These are phyloP conservation scores for Cenchrus fungigraminus DNA, from an alignment of 176 grass and related monocot species.

Conservation along the genomic window DNA sequence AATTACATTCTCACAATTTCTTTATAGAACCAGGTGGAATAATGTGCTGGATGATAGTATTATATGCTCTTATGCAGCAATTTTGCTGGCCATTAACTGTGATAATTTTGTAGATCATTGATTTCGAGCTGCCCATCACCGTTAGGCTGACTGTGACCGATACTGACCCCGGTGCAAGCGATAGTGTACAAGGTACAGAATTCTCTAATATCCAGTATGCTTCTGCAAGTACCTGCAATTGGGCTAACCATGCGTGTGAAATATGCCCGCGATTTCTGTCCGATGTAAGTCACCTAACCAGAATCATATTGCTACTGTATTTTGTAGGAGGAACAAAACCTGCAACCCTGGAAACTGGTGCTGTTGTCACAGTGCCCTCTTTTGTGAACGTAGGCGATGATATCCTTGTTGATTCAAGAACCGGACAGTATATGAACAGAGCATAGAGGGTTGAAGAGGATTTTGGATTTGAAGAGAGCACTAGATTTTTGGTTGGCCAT, in stretches of 20 bases:
- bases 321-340: constrained; percentile 87
- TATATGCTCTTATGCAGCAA: constrained; percentile 6
- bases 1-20: background rate
- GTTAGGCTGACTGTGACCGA: constrained; percentile 80
- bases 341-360: constrained; percentile 87
- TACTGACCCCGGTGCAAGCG: constrained; percentile 69
- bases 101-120: constrained; percentile 71
- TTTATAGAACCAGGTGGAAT: background rate
- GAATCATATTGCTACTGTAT: constrained; percentile 19
- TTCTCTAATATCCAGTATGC: background rate
- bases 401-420: constrained; percentile 85
- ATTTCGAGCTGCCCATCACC: constrained; percentile 86
- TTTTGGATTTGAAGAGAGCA: background rate
- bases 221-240: constrained; percentile 29
- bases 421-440: constrained; percentile 82
- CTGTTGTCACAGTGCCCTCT: constrained; percentile 76
- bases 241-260: background rate
- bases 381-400: constrained; percentile 75
- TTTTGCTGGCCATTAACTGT: constrained; percentile 18
- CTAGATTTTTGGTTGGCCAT: background rate
- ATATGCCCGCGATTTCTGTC: too few species aligned
- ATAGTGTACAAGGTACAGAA: constrained; percentile 73
- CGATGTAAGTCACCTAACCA: too few species aligned
- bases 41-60: background rate
- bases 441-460: constrained; percentile 53